Base-by-base conservation (phyloP, 192 early-diverging fungal species). In the Entomortierella parvispora region DNA sequence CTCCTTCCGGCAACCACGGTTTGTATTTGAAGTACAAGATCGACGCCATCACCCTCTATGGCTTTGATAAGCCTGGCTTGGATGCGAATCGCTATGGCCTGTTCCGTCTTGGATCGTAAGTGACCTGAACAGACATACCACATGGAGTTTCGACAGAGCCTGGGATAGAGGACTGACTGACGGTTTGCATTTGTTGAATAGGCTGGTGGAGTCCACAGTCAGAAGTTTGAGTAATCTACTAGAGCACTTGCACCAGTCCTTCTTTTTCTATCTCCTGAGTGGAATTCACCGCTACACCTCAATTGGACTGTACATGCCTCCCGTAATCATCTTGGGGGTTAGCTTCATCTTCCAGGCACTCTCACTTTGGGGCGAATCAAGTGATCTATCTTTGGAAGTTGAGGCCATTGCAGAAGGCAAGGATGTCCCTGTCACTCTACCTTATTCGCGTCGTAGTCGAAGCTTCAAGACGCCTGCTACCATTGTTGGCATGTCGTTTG, bases 201-300 rank as follows among this genome's bases (percentile, higher is more conserved):
- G 92, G n/a, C 64, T 90, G 11, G 51, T 96, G 4, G 97, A 99
- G 67, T 92, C 93, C 0, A 85, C 90, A 2, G 77, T 95, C 67
- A 90, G 94, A 61, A 93, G 90, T 65, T 83, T 96, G 48, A 97
- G 94, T 83, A 97, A 97, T 69, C 67, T 99, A 47, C 84, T 99
- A 47, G 97, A 99, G 76, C 90, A 93, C 57, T 86, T 99, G 43
- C 97, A 99, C 69, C 96, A 97, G 72, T 93, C 96, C 42, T 99
- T 94, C 81, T 99, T 96, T 84, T 97, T 97, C 69, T 99, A 99
- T 79, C 83, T 95, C n/a, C 85, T 97, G 70, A 92, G 92, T n/a
- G 84, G 87, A 15, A 89, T 90, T 54, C 63, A 83, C 22, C 82
- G 83, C 45, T 96, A 93, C 80, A 90, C 97, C 32, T 95, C 96